phyloP scores from a whole-genome alignment of 768 basidiomycete genomes.

The Mycena polygramma region DNA sequence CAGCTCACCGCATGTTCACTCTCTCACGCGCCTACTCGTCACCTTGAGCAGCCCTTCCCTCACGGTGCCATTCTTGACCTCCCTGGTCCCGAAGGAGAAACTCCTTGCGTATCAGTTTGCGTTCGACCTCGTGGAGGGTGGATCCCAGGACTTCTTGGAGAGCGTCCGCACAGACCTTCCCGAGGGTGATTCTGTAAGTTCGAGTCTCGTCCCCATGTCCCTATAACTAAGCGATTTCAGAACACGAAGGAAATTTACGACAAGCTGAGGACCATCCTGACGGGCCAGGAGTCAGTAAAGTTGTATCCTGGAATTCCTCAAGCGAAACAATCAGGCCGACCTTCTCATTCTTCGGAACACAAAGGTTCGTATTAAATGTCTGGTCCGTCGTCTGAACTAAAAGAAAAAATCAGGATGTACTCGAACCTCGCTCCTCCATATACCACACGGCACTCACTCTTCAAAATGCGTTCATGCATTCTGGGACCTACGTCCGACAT shows the following conservation, averaged over 20 bases:
- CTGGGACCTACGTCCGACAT: slow-evolving; percentile 97
- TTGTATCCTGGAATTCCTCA: slow-evolving; percentile 96
- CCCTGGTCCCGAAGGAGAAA: slow-evolving; percentile 77
- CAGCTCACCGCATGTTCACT: slow-evolving; percentile 81
- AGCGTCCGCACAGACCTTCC: slow-evolving; percentile 78
- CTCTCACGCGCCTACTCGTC: slow-evolving; percentile 90
- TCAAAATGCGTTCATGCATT: slow-evolving; percentile 97
- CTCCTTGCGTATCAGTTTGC: slow-evolving; percentile 94
- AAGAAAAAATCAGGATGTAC: slow-evolving; percentile 70
- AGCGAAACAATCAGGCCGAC: slow-evolving; percentile 94
- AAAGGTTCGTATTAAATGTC: slow-evolving; percentile 65
- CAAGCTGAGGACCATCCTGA: slow-evolving; percentile 85
- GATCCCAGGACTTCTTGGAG: slow-evolving; percentile 92
- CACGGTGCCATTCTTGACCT: slow-evolving; percentile 79
- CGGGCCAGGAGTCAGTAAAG: slow-evolving; percentile 92
- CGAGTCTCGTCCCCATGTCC: not conserved
- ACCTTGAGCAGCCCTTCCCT: slow-evolving; percentile 87
- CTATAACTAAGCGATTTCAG: slow-evolving; percentile 50
- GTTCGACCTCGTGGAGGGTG: slow-evolving; percentile 95
- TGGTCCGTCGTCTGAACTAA: not conserved
- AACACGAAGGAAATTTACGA: slow-evolving; percentile 74
- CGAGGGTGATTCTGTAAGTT: slow-evolving; percentile 71
- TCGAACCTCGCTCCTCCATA: slow-evolving; percentile 95
- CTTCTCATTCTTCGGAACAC: slow-evolving; percentile 92
- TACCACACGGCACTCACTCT: slow-evolving; percentile 97